Percentiles rank a stretch among this genome's conserved stretches.
Evolutionary conservation across 371 early-diverging fungal species (phyloP).

Genomic region (Rhizopus delemar): DNA sequence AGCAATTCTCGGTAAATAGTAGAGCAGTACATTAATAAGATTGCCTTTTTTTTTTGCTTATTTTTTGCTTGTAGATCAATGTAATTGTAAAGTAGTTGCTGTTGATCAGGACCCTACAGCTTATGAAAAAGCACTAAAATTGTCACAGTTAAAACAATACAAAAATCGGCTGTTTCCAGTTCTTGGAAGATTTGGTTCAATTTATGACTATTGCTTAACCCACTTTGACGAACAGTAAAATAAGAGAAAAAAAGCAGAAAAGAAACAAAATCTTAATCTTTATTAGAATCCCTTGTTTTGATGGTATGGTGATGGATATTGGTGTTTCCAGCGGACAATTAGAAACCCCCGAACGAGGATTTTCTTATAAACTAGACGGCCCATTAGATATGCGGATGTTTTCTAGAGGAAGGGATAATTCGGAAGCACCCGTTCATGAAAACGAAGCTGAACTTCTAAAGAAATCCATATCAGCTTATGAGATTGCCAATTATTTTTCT

Average conservation of each 20-base stretch:
- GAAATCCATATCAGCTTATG: slow-evolving; percentile 55
- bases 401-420: slow-evolving; percentile 37
- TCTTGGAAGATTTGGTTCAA: slow-evolving; percentile 61
- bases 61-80: slow-evolving; percentile 33
- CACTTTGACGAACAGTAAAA: slow-evolving; percentile 29
- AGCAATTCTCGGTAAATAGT: slow-evolving; percentile 52
- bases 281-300: slow-evolving; percentile 47
- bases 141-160: slow-evolving; percentile 48
- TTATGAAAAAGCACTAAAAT: slow-evolving; percentile 52
- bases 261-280: slow-evolving; percentile 1
- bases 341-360: slow-evolving; percentile 66
- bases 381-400: slow-evolving; percentile 74
- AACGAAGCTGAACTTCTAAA: slow-evolving; percentile 30
- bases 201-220: slow-evolving; percentile 25
- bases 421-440: slow-evolving; percentile 4
- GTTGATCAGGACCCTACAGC: slow-evolving; percentile 76
- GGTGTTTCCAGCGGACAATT: slow-evolving; percentile 69
- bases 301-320: slow-evolving; percentile 77
- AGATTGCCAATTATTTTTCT: slow-evolving; percentile 55
- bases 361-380: slow-evolving; percentile 68
- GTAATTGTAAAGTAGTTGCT: slow-evolving; percentile 67
- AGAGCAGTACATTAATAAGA: neutral
- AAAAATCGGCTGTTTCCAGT: slow-evolving; percentile 50
- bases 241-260: slow-evolving; percentile 1
- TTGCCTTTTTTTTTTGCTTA: neutral